Percentiles rank a stretch among this genome's conserved stretches.
Evolutionary conservation across 1,139 yeast species (phyloP).

Genomic region (Yamadazyma blattariae): DNA sequence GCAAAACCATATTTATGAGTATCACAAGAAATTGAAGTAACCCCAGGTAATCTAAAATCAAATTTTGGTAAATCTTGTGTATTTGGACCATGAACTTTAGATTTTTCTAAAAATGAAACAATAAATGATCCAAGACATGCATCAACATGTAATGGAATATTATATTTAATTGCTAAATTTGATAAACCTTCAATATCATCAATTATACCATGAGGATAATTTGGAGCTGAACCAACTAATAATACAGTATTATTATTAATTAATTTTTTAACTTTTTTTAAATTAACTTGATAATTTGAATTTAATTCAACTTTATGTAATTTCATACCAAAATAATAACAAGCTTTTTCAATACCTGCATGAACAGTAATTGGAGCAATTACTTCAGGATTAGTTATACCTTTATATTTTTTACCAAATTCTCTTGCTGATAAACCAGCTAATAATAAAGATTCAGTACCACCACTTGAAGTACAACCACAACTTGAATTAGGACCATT

Average conservation of each 20-base stretch:
- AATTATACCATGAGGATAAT: conserved; percentile 93
- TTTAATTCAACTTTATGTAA: conserved; percentile 79
- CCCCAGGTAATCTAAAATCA: conserved; percentile 89
- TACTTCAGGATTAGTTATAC: conserved; percentile 77
- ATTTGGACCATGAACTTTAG: conserved; percentile 39
- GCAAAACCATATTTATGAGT: conserved; percentile 98
- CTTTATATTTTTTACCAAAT: conserved; percentile 51
- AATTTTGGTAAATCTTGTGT: conserved; percentile 50
- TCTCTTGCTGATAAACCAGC: conserved; percentile 87
- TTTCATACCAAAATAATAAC: conserved; percentile 84
- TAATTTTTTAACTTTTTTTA: conserved; percentile 56
- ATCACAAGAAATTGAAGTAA: conserved; percentile 96
- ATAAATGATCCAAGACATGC: conserved; percentile 94
- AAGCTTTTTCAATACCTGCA: conserved; percentile 95
- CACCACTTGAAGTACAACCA: conserved; percentile 96
- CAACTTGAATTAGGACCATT: conserved; percentile 72
- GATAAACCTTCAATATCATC: conserved; percentile 83
- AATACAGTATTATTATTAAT: conserved; percentile 79
- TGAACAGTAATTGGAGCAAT: conserved; percentile 88
- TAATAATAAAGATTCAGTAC: conserved; percentile 85
- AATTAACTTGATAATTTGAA: conserved; percentile 63
- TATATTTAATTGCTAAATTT: conserved; percentile 56
- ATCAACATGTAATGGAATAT: conserved; percentile 88
- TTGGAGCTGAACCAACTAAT: conserved; percentile 92
- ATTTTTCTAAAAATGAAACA: conserved; percentile 71